Evolutionary conservation across 2,329 filamentous ascomycete species (phyloP).

Genomic region (Pseudogymnoascus sp.): DNA sequence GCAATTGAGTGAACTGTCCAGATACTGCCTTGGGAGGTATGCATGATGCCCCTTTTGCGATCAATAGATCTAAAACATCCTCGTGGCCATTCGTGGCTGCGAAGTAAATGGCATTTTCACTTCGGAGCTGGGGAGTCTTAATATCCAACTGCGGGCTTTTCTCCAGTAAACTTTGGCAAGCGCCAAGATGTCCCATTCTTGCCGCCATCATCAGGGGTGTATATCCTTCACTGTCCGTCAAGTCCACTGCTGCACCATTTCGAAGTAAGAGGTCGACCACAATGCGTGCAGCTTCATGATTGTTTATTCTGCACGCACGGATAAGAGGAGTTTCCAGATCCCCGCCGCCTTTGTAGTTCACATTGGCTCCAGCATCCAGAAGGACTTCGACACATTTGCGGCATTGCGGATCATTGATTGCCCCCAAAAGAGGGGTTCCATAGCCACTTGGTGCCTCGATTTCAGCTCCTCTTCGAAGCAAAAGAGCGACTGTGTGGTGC

Average conservation of each 20-base stretch:
- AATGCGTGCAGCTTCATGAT: not conserved
- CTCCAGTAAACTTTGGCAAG: not conserved
- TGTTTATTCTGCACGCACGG: not conserved
- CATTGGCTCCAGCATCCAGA: not conserved
- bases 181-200: not conserved
- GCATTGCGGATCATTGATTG: not conserved
- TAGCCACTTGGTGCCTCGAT: not conserved
- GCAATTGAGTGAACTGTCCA: not conserved
- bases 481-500: not conserved
- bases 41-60: not conserved
- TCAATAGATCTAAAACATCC: not conserved
- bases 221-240: not conserved
- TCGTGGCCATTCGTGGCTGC: not conserved
- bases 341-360: not conserved
- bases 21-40: not conserved
- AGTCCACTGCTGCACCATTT: not conserved
- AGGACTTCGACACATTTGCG: not conserved
- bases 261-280: not conserved
- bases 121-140: not conserved
- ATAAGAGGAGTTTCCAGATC: not conserved
- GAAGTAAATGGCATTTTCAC: not conserved
- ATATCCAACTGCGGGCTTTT: not conserved
- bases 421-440: not conserved
- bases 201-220: not conserved
- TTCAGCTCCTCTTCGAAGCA: not conserved